These are phyloP conservation scores for Chaetomium cochliodes DNA, from an alignment of 495 filamentous ascomycete species.

Conservation along the genomic window DNA sequence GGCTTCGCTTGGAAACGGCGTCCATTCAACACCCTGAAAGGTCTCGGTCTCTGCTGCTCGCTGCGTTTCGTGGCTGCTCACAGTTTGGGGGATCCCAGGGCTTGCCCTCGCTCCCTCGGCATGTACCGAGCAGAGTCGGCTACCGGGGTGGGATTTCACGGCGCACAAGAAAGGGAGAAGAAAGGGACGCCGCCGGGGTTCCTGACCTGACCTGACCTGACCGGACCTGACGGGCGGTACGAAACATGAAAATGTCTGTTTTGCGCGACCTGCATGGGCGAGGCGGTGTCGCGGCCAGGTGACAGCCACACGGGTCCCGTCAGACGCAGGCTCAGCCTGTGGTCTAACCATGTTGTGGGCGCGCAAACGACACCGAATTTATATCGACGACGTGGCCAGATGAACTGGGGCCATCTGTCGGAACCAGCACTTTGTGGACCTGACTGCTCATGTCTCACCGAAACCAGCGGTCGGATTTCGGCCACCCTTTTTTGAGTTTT, in stretches of 20 bases:
- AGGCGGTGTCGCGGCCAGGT: conserved; percentile 26
- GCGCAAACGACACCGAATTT: conserved; percentile 13
- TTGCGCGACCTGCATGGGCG: conserved; percentile 29
- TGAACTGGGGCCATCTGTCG: conserved; percentile 8
- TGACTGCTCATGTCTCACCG: conserved; percentile 21
- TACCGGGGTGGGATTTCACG: not conserved
- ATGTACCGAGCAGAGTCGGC: not conserved
- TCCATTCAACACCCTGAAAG: not conserved
- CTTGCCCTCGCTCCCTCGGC: not conserved
- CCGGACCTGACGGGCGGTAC: too few relatives aligned
- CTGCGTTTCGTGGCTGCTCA: too few relatives aligned
- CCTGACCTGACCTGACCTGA: conserved; percentile 3
- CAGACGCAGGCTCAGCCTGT: not conserved
- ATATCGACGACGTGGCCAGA: conserved; percentile 27
- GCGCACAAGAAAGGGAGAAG: conserved; percentile 1
- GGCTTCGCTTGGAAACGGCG: not conserved
- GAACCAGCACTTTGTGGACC: not conserved
- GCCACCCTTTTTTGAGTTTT: not conserved
- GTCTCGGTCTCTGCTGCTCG: too few relatives aligned
- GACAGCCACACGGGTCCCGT: conserved; percentile 20
- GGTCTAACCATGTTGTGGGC: not conserved
- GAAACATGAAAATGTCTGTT: not conserved
- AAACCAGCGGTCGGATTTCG: not conserved
- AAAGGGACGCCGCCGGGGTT: conserved; percentile 1
- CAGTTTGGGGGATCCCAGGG: too few relatives aligned